Base-by-base conservation (phyloP, 225 moss, liverwort and hornwort genomes). In the Ulota crispa region DNA sequence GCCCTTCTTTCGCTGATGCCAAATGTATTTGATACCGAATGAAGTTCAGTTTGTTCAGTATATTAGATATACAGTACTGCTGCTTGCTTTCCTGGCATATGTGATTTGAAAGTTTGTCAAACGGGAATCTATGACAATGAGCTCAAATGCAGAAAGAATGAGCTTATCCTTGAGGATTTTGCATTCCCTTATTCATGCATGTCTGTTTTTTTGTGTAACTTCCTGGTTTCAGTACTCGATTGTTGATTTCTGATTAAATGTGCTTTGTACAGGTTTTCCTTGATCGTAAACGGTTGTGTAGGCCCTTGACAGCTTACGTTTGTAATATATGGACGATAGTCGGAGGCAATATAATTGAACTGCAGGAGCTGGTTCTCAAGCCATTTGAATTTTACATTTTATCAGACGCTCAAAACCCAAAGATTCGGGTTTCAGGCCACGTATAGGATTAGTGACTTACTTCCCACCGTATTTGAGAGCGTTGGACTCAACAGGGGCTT, bases 21-120 rank as follows among this genome's bases (percentile, higher is more conserved):
- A 79, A 76, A 76, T 84, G 80, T 80, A 82, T 77, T 83, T 76
- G 78, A 65, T 47, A 76, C 56, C 20, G 21, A 68, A 45, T 34
- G 76, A 59, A 69, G 4, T 61, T 67, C 56, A 34, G 11, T 70
- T 54, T 72, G 80, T 42, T 78, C 43, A 80, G 77, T 57, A 54
- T 52, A 79, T 47, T 67, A 36, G 68, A 30, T 41, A 10, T 56
- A 69, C 63, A 78, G 68, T 56, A 69, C 63, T 80, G 68, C 53
- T 78, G 57, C 77, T 83, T 80, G 57, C 69, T 72, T 47, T 63
- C 80, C 68, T 68, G 73, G 80, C 75, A 75, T 30, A 18, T 75
- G 77, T 54, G 47, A 31, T 67, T 64, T 43, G 27, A 67, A 77
- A 53, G 72, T 60, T 52, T 28, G 65, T 60, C 59, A 57, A 61